Conservation (phyloP, 345 rosid species). For the Sapria himalayana region DNA sequence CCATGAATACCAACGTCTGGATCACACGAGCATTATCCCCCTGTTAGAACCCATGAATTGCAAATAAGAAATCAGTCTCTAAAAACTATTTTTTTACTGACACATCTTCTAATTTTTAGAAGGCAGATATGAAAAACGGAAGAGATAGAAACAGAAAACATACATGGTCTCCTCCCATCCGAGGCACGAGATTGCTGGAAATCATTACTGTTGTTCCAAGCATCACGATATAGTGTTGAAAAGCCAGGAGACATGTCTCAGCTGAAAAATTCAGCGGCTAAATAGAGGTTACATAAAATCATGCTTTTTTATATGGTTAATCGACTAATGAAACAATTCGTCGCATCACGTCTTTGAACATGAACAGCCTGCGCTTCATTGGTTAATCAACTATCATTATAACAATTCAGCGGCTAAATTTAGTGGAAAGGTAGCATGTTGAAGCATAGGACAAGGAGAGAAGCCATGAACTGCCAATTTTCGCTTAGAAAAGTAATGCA, state of each 20-base stretch:
- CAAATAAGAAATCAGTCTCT: no score
- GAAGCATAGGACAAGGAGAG: background rate
- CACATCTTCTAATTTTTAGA: background rate
- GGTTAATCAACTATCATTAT: no score
- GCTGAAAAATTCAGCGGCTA: conserved; percentile 23
- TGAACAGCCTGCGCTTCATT: no score
- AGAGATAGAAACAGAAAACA: conserved; percentile 8
- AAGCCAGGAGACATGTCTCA: conserved; percentile 49
- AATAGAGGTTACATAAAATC: conserved; percentile 2
- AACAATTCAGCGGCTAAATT: no score
- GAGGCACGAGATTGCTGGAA: conserved; percentile 45
- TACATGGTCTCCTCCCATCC: conserved; percentile 78
- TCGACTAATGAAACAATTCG: no score
- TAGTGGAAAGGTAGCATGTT: background rate
- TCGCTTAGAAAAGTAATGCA: no score
- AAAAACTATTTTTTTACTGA: no score
- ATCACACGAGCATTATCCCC: conserved; percentile 83
- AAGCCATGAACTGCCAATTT: background rate
- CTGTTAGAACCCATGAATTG: no score
- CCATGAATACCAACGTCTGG: conserved; percentile 64
- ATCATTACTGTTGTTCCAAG: conserved; percentile 70
- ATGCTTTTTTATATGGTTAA: no score
- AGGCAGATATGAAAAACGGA: background rate
- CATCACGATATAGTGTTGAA: conserved; percentile 83
- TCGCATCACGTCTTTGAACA: no score